phyloP scores from a whole-genome alignment of 2,329 filamentous ascomycete species.

The Phyllosticta citrichinensis region DNA sequence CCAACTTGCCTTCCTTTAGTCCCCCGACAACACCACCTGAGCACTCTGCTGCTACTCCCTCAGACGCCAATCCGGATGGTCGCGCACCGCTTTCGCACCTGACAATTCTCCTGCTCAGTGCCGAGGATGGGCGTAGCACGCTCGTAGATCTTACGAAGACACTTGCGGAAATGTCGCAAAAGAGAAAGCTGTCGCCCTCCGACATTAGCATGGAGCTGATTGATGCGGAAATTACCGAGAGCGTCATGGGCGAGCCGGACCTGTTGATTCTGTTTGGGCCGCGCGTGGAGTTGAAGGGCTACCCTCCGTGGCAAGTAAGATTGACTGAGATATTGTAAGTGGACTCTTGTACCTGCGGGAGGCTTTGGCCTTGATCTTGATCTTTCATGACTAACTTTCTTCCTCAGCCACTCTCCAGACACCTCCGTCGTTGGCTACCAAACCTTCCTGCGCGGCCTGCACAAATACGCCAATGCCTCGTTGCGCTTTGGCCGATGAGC shows the following conservation, averaged over 20 bases:
- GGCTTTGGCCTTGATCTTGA: background rate
- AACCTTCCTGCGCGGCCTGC: constrained; percentile 76
- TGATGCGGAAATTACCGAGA: constrained; percentile 71
- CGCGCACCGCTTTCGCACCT: constrained; percentile 31
- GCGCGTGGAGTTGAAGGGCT: constrained; percentile 73
- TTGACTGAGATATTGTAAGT: constrained; percentile 84
- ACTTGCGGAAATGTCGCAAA: constrained; percentile 87
- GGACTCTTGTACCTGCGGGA: background rate
- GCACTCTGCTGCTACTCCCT: constrained; percentile 28
- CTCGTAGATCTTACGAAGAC: constrained; percentile 94
- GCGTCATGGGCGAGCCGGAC: constrained; percentile 81
- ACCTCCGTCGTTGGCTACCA: constrained; percentile 86
- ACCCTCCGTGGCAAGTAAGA: constrained; percentile 92
- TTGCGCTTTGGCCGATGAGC: constrained; percentile 64
- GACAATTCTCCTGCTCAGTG: constrained; percentile 69
- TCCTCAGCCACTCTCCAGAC: constrained; percentile 45
- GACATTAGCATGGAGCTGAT: constrained; percentile 83
- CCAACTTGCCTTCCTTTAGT: constrained; percentile 54
- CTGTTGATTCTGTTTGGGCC: constrained; percentile 80
- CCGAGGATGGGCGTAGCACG: constrained; percentile 82
- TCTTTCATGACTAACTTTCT: background rate
- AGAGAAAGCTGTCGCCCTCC: constrained; percentile 65
- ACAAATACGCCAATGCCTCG: constrained; percentile 76
- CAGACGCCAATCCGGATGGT: constrained; percentile 16
- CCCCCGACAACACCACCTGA: constrained; percentile 33